Percentiles rank a stretch among this genome's conserved stretches.
These are phyloP conservation scores for Globisporangium rhizosaccharum DNA, from an alignment of 352 stramenopile genomes.

Conservation along the genomic window DNA sequence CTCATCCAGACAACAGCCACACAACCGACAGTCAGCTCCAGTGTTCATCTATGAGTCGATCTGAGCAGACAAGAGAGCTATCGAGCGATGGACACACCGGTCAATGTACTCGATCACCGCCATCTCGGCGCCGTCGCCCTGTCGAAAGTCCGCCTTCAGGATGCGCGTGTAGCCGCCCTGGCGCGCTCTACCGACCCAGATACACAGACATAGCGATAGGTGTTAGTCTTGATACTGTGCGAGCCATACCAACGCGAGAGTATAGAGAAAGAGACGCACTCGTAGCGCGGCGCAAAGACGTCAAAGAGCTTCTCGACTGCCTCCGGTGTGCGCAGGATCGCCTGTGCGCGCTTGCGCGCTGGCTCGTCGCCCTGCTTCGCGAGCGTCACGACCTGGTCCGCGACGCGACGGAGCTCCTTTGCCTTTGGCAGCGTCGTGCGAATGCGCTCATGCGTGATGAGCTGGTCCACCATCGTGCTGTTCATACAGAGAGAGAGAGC, in stretches of 20 bases:
- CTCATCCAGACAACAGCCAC: constrained; percentile 1
- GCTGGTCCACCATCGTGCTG: constrained; percentile 94
- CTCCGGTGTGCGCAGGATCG: constrained; percentile 86
- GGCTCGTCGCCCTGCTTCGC: constrained; percentile 90
- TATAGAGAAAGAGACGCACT: constrained; percentile 37
- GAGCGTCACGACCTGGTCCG: constrained; percentile 94
- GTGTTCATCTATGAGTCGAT: background rate
- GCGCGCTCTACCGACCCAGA: constrained; percentile 23
- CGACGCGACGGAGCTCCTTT: constrained; percentile 92
- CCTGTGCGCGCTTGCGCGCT: constrained; percentile 74
- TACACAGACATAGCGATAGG: background rate
- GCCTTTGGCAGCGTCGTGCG: constrained; percentile 95
- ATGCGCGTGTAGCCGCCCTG: constrained; percentile 95
- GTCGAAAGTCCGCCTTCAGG: constrained; percentile 91
- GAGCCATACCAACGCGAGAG: background rate
- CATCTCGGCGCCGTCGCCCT: constrained; percentile 96
- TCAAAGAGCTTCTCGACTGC: constrained; percentile 96
- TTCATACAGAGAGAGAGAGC: background rate
- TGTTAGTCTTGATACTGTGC: background rate
- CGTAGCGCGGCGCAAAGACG: constrained; percentile 93
- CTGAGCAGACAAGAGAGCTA: background rate
- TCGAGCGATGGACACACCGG: constrained; percentile 34
- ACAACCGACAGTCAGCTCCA: constrained; percentile 1
- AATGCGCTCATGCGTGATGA: constrained; percentile 98
- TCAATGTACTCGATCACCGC: constrained; percentile 98